A percentile compares a stretch with the other conserved stretches of the same genome.
Conservation (phyloP, 176 grass and related monocot species). For the Raddia distichophylla region DNA sequence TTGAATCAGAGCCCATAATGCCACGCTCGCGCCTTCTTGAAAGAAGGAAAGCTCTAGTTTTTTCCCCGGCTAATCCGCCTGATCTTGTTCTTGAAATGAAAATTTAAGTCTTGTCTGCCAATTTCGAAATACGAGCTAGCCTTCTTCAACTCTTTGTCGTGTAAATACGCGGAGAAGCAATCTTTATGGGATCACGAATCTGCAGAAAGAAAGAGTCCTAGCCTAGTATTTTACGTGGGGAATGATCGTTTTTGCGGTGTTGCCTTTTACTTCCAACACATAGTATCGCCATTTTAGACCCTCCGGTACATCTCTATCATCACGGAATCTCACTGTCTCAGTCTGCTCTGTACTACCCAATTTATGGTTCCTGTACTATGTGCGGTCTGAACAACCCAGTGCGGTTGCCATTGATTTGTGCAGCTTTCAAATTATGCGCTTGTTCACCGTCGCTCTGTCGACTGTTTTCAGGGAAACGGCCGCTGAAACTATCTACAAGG, state of each 20-base stretch:
- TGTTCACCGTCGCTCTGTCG: background rate
- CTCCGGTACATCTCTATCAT: slow-evolving; percentile 31
- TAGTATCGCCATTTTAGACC: background rate
- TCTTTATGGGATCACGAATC: slow-evolving; percentile 32
- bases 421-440: background rate
- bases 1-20: slow-evolving; percentile 10
- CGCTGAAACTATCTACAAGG: slow-evolving; percentile 89
- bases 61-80: background rate
- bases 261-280: background rate
- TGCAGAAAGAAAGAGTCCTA: slow-evolving; percentile 4
- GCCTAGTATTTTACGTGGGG: background rate
- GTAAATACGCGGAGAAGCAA: background rate
- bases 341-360: background rate
- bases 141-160: background rate
- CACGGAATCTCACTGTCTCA: slow-evolving; percentile 18
- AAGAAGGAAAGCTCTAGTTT: background rate
- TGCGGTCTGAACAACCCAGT: background rate
- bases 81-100: slow-evolving; percentile 9
- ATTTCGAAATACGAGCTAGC: background rate
- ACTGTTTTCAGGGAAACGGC: slow-evolving; percentile 65
- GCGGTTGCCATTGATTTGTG: background rate
- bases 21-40: background rate
- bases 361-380: slow-evolving; percentile 7
- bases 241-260: slow-evolving; percentile 16
- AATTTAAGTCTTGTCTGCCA: background rate